Conservation (phyloP, 768 basidiomycete species). For the Favolaschia claudopus region DNA sequence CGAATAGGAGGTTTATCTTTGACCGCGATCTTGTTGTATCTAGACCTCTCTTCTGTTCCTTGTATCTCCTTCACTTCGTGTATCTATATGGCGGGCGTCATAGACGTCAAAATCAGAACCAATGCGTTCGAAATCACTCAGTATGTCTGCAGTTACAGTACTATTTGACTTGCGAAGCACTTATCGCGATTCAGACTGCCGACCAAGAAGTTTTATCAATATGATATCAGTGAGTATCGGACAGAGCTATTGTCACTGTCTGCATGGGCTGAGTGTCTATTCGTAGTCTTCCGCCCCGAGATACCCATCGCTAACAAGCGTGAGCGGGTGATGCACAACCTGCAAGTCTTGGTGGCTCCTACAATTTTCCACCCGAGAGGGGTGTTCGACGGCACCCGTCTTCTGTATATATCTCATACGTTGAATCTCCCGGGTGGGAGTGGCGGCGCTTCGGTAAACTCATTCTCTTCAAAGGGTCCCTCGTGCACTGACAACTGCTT, state of each 20-base stretch:
- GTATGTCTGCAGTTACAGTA: slow-evolving; percentile 21
- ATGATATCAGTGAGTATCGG: slow-evolving; percentile 29
- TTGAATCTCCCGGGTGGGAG: slow-evolving; percentile 40
- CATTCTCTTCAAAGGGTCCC: background rate
- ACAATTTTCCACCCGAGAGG: slow-evolving; percentile 48
- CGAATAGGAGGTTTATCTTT: background rate
- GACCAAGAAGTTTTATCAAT: slow-evolving; percentile 35
- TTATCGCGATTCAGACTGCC: slow-evolving; percentile 32
- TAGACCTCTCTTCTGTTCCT: background rate
- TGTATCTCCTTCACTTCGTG: background rate
- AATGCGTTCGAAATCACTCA: slow-evolving; percentile 39
- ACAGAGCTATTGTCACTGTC: background rate
- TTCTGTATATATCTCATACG: slow-evolving; percentile 45
- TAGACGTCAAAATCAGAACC: slow-evolving; percentile 31
- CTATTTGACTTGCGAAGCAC: background rate
- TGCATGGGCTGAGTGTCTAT: too few species aligned
- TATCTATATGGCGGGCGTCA: background rate
- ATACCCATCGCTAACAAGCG: slow-evolving; percentile 32
- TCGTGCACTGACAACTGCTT: background rate
- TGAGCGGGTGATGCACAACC: slow-evolving; percentile 42
- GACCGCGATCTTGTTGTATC: background rate
- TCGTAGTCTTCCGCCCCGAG: slow-evolving; percentile 33
- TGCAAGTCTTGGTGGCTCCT: slow-evolving; percentile 47
- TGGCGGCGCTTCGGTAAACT: slow-evolving; percentile 34
- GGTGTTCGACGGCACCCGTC: slow-evolving; percentile 54